Base-by-base conservation (phyloP, 495 filamentous ascomycete species). In the Neurospora hispaniola region DNA sequence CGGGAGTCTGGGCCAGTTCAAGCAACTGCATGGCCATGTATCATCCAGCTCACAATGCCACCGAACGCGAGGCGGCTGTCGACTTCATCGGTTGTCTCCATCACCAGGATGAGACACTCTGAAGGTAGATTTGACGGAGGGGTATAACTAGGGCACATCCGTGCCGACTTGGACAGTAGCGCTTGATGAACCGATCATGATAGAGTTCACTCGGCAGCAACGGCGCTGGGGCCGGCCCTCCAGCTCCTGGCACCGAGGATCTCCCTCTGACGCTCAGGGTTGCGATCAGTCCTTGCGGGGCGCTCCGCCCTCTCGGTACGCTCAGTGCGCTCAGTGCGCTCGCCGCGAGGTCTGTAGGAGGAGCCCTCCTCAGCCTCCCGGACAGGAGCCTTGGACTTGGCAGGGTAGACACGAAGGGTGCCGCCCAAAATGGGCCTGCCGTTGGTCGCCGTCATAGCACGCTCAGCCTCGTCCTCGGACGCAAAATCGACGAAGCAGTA, bases 401-500 rank as follows among this genome's bases (percentile, higher is more conserved):
- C 74, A 1, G 70, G 12, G 38, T 70, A 77, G 7, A 79, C 76
- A 18, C 76, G 76, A 54, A 79, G 62, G 20, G 38, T 38, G 6
- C 76, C 77, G 8, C 73, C 74, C 23, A 70, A 35, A 38, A 73
- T n/a, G 14, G 62, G 27, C 68, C 23, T 72, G 11, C 84, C 82
- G 70, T 84, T 78, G 14, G 80, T 39, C 14, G 73, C 76, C 3
- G 77, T 69, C 43, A 80, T 73, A 43, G 87, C 85, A 20, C 76
- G 74, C 71, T 87, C 78, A 8, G 88, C 88, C 71, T 91, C 88
- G 70, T 89, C 84, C 1, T 81, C 75, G 70, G 81, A 87, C 62
- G 79, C 77, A 70, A 92, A 86, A 77, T 92, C 90, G 23, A 92
- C 88, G 76, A 91, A 92, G 74, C 88, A 86, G 81, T 90, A 91